Evolutionary conservation across 2,329 filamentous ascomycete genomes (phyloP).

Genomic region (Aspergillus glaucus): DNA sequence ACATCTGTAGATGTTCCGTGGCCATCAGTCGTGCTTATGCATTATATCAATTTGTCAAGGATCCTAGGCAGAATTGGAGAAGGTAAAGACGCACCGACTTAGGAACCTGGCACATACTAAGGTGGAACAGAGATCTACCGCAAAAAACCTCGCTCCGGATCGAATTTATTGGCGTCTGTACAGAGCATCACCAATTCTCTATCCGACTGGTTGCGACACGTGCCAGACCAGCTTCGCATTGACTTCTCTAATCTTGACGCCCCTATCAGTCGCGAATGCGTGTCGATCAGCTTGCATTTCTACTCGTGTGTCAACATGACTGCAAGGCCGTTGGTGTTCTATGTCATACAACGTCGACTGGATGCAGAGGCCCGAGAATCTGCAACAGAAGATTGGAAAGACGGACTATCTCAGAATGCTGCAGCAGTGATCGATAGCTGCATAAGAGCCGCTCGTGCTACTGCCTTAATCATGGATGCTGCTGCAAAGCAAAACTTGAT

Average conservation of each 20-base stretch:
- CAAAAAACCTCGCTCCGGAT: conserved; percentile 42
- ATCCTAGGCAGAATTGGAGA: conserved; percentile 47
- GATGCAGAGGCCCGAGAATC: conserved; percentile 27
- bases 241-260: conserved; percentile 41
- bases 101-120: conserved; percentile 2
- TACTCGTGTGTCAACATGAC: conserved; percentile 56
- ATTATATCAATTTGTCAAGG: conserved; percentile 49
- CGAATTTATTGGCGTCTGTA: conserved; percentile 45
- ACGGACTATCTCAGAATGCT: conserved; percentile 44
- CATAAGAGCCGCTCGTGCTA: conserved; percentile 46
- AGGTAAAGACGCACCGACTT: conserved; percentile 12
- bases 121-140: conserved; percentile 42
- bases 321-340: conserved; percentile 48
- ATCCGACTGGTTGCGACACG: conserved; percentile 44
- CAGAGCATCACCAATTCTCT: conserved; percentile 47
- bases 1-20: conserved; percentile 25
- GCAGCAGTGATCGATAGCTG: conserved; percentile 49
- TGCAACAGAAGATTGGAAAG: conserved; percentile 41
- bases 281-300: conserved; percentile 50
- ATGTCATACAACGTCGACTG: conserved; percentile 47
- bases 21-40: conserved; percentile 43
- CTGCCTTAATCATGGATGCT: conserved; percentile 44
- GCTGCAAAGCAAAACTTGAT: conserved; percentile 47
- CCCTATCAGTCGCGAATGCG: conserved; percentile 43
- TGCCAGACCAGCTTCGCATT: conserved; percentile 45